These are phyloP conservation scores for Melaleuca quinquenervia DNA, from an alignment of 345 rosid genomes.

Conservation along the genomic window DNA sequence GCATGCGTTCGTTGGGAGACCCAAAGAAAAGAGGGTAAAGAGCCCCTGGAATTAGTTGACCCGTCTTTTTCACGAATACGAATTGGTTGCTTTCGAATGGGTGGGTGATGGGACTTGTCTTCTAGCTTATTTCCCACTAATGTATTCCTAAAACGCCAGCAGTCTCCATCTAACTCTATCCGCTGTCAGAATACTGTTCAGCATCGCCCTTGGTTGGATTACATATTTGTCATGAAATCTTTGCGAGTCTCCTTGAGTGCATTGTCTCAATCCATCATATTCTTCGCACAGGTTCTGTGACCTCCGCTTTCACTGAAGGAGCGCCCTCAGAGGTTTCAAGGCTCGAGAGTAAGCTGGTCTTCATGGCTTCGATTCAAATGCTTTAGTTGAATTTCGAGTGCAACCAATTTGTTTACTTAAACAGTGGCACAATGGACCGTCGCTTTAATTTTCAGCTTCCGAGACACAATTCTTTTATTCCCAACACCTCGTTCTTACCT, in stretches of 20 bases:
- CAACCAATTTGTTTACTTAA: not conserved
- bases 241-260: not conserved
- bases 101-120: conserved; percentile 34
- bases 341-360: not conserved
- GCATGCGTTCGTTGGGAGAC: not conserved
- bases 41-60: conserved; percentile 26
- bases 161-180: not conserved
- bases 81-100: conserved; percentile 44
- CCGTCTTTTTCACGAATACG: conserved; percentile 47
- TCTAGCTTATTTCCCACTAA: conserved; percentile 2
- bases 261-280: not conserved
- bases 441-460: not conserved
- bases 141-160: not conserved
- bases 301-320: not conserved
- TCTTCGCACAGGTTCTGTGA: not conserved
- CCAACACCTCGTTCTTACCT: not conserved
- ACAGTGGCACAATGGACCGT: not conserved
- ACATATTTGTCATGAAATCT: not conserved
- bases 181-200: not conserved
- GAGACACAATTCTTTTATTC: not conserved
- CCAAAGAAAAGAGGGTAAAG: not conserved
- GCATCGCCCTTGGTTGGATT: not conserved
- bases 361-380: not conserved
- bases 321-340: not conserved
- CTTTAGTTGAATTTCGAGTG: not conserved